A percentile compares a stretch with the other conserved stretches of the same genome.
Evolutionary conservation across 2,329 filamentous ascomycete species (phyloP).

Genomic region (Fusarium sp.): DNA sequence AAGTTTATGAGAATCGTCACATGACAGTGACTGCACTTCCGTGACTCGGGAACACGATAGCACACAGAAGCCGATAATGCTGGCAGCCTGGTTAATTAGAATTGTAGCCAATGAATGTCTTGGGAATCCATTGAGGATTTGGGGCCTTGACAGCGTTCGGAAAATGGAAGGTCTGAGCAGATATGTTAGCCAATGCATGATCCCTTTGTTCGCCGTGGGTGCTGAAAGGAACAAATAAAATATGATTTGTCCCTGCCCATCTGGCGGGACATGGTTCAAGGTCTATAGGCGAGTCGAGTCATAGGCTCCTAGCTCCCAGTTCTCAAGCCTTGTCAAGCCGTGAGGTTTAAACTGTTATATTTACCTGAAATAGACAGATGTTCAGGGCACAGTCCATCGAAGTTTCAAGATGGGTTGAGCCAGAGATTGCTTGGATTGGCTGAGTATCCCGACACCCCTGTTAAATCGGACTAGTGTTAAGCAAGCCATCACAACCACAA

Average conservation of each 20-base stretch:
- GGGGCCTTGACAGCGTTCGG: not conserved
- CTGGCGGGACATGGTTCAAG: not conserved
- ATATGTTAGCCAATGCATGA: constrained; percentile 25
- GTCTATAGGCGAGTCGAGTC: constrained; percentile 18
- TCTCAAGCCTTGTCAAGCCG: constrained; percentile 13
- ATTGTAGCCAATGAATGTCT: constrained; percentile 22
- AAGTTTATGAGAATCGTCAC: constrained; percentile 32
- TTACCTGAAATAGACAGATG: constrained; percentile 10
- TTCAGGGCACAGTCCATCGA: not conserved
- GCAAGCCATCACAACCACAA: constrained; percentile 6
- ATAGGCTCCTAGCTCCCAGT: not conserved
- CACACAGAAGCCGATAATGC: constrained; percentile 31
- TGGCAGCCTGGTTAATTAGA: constrained; percentile 24
- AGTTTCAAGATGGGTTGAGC: constrained; percentile 12
- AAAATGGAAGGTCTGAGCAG: constrained; percentile 22
- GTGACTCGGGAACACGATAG: constrained; percentile 32
- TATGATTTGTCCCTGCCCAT: not conserved
- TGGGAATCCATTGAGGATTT: constrained; percentile 4
- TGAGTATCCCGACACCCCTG: constrained; percentile 6
- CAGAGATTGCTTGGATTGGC: constrained; percentile 13
- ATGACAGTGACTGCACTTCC: constrained; percentile 35
- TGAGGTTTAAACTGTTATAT: constrained; percentile 1
- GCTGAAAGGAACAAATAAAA: not conserved
- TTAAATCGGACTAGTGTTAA: not conserved
- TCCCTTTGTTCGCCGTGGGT: not conserved